A percentile compares a stretch with the other conserved stretches of the same genome.
Conservation (phyloP, 176 grass and related monocot species). For the sorghum (Sorghum bicolor) region Sorghum_bicolor_NCBIv3 NC_012870.2:78335501-78336000, state of each 20-base stretch:
- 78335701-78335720: conserved; percentile 51
- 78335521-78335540: conserved; percentile 89
- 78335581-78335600: conserved; percentile 16
- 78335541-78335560: conserved; percentile 88
- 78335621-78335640: conserved; percentile 20
- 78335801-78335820: conserved; percentile 39
- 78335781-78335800: conserved; percentile 21
- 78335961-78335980: neutral
- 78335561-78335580: conserved; percentile 73
- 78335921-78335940: neutral
- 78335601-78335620: conserved; percentile 27
- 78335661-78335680: conserved; percentile 72
- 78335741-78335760: conserved; percentile 23
- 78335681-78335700: conserved; percentile 65
- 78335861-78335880: conserved; percentile 60
- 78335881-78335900: conserved; percentile 63
- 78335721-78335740: conserved; percentile 19
- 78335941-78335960: neutral
- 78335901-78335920: conserved; percentile 50
- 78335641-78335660: conserved; percentile 61
- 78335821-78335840: neutral
- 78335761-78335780: conserved; percentile 30
- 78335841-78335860: conserved; percentile 34
- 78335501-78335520: conserved; percentile 90
- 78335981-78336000: conserved; percentile 23